Base-by-base conservation (phyloP, 306 rosid species). In the Fragaria nilgerrensis region DNA sequence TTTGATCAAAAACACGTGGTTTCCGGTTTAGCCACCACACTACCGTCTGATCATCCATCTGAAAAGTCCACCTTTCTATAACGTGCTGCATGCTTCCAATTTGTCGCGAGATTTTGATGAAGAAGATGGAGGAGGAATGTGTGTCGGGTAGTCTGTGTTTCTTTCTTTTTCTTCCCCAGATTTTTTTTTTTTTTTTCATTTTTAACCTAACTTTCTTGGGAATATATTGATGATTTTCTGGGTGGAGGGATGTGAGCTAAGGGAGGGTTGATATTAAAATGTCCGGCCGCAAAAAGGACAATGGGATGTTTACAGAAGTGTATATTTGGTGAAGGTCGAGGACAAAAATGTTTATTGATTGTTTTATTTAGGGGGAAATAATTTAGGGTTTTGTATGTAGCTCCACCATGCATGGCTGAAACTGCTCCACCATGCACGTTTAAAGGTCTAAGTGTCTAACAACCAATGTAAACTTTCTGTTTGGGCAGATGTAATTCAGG, bases 1-100 rank as follows among this genome's bases (percentile, higher is more conserved):
- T 81, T 84, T 82, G 80, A 87, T 76, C 81, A 83, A 85, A 43
- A 71, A 70, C 93, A 88, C 84, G 93, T 88, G 90, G 79, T 72
- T 44, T 43, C 45, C 45, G 0, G 45, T 43, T 79, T 47, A 75
- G 70, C 70, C 87, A 75, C 81, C 82, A 23, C 49, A 14, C 3
- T 1, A 71, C 78, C 85, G 68, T 81, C 59, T 49, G 84, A 55
- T 53, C 65, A 55, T 53, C 65, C 59, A 45, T 27, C 77, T 59
- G 77, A 3, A 66, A 66, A 66, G 48, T 9, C 10, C 48, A 37
- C 70, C 70, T 66, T 66, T 66, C 70, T 19, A 37, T 79, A 82
- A 80, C 88, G 84, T 85, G 92, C 86, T 85, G 89, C 86, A 62
- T 81, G 71, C 47, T 65, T 67, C 61, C 58, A 13, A 12, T 73